Base-by-base conservation (phyloP, 192 early-diverging fungal genomes). In the Entophlyctis luteolus region DNA sequence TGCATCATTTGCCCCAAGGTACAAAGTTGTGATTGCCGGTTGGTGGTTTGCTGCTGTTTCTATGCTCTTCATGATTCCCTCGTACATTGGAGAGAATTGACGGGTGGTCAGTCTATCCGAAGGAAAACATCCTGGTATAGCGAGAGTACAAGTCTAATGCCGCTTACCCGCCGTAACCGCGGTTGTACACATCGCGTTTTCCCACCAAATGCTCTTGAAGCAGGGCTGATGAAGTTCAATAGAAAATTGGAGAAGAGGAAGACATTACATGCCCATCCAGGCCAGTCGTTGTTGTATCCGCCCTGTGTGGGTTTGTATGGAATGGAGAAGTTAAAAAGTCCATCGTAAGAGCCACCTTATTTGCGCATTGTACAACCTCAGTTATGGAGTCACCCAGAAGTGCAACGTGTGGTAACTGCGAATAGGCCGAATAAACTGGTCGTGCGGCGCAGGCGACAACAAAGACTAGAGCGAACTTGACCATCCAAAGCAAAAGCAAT, bases 301-400 rank as follows among this genome's bases (percentile, higher is more conserved):
- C 12, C 39, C 38, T 59, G 18, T 16, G n/a, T n/a, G n/a, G n/a
- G n/a, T n/a, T n/a, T n/a, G n/a, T n/a, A n/a, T n/a, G n/a, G n/a
- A n/a, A 47, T 47, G 45, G 22, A 16, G 45, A 22, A 22, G 45
- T 47, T 22, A 47, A 22, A n/a, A 47, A 16, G 18, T 47, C 45
- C 45, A 22, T 47, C 22, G 45, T 47, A 47, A 47, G 45, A 47
- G 18, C 18, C 18, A 47, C 22, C 18, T 47, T 16, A 47, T n/a
- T n/a, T 47, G 45, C 22, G 45, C n/a, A 47, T n/a, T 47, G 45
- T n/a, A 22, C 45, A 47, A 16, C 50, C 50, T 53, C 46, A 27
- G 60, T 63, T 31, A 63, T 63, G 6, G 60, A 63, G 42, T 63
- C 60, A 31, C 60, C 60, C n/a, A 63, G 25, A 6, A 63, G 31